phyloP scores from a whole-genome alignment of 108 stramenopile species.

The Nitzschia sp. region DNA sequence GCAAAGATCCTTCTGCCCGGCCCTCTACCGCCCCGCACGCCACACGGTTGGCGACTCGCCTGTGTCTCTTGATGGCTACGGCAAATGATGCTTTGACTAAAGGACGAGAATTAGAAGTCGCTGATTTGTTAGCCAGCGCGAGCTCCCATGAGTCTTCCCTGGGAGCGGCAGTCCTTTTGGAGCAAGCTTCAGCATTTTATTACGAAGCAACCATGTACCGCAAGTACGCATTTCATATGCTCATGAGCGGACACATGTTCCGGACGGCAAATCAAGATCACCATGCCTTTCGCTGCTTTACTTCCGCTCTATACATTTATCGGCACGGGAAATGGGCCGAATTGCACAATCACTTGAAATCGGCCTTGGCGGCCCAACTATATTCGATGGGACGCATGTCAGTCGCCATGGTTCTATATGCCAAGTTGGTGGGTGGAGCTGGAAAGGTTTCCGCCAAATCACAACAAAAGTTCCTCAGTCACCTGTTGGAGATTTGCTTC shows the following conservation, averaged over 20 bases:
- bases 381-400: slow-evolving; percentile 78
- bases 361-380: slow-evolving; percentile 82
- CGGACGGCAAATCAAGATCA: slow-evolving; percentile 78
- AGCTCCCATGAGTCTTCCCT: slow-evolving; percentile 83
- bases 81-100: slow-evolving; percentile 38
- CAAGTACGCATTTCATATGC: slow-evolving; percentile 90
- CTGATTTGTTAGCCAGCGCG: slow-evolving; percentile 81
- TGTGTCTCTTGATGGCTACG: slow-evolving; percentile 68
- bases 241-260: slow-evolving; percentile 92
- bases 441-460: slow-evolving; percentile 76
- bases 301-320: slow-evolving; percentile 76
- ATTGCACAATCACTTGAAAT: slow-evolving; percentile 75
- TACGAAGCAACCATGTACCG: slow-evolving; percentile 69
- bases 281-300: slow-evolving; percentile 87
- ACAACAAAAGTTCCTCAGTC: slow-evolving; percentile 82
- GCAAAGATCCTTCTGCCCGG: slow-evolving; percentile 35
- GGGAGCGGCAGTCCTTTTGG: slow-evolving; percentile 81
- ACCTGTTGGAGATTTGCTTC: slow-evolving; percentile 76
- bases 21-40: slow-evolving; percentile 55
- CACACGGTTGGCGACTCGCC: slow-evolving; percentile 74
- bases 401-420: slow-evolving; percentile 69
- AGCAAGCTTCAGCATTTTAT: slow-evolving; percentile 80
- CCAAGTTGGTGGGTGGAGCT: slow-evolving; percentile 66
- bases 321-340: slow-evolving; percentile 74
- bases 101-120: slow-evolving; percentile 76